Percentiles rank a stretch among this genome's conserved stretches.
Conservation (phyloP, 2,329 filamentous ascomycete species). For the Cytospora mali region DNA sequence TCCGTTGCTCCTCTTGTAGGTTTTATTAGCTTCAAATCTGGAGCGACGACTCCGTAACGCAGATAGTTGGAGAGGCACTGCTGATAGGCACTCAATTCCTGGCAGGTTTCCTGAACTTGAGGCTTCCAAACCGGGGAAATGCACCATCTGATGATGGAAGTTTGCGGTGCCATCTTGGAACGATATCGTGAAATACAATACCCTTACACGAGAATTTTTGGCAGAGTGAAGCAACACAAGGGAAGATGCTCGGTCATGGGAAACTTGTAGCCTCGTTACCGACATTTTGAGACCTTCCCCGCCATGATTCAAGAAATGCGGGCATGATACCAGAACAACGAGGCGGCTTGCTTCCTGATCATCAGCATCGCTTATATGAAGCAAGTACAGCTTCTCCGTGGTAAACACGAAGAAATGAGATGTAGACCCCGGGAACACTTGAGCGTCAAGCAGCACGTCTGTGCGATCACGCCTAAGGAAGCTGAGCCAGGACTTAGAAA, state of each 20-base stretch:
- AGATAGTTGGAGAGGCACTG: conserved; percentile 17
- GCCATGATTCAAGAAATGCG: conserved; percentile 45
- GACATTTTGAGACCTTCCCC: conserved; percentile 45
- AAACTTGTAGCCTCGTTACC: conserved; percentile 30
- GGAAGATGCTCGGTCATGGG: conserved; percentile 17
- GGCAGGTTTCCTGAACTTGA: background rate
- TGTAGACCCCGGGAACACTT: conserved; percentile 48
- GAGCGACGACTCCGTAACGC: background rate
- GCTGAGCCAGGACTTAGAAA: conserved; percentile 27
- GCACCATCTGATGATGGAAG: conserved; percentile 42
- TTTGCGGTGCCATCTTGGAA: conserved; percentile 35
- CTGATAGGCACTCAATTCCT: conserved; percentile 20
- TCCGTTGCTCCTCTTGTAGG: conserved; percentile 35
- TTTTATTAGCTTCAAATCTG: conserved; percentile 28
- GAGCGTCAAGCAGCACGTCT: conserved; percentile 58
- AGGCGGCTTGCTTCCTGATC: conserved; percentile 13
- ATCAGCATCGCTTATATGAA: conserved; percentile 41
- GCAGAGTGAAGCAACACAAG: conserved; percentile 43
- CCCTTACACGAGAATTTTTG: conserved; percentile 36
- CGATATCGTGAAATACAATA: conserved; percentile 40
- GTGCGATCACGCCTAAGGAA: conserved; percentile 34
- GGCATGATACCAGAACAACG: conserved; percentile 45
- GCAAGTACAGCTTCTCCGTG: conserved; percentile 50
- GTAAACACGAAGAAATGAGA: conserved; percentile 63
- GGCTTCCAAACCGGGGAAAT: background rate